Evolutionary conservation across 495 filamentous ascomycete species (phyloP), one percentile per base, ranked within the genome.

Genomic region (Clavariopsis aquatica): DNA sequence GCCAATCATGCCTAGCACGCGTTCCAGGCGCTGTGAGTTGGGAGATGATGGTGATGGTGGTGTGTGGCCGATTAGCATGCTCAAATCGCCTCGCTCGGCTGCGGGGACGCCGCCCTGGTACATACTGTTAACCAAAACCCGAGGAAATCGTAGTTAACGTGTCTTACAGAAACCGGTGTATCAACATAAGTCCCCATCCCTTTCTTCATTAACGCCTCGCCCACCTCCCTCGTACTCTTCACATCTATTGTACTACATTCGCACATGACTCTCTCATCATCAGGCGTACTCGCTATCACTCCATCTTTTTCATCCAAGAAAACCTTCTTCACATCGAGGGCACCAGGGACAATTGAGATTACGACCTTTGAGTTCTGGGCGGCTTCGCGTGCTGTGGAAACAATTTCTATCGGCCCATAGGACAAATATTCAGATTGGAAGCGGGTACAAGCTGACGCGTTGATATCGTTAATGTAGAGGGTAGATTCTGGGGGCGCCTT

Each of bases 1-100:
- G 13, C 75, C 75, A 56, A 78, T 73, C 52, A 65, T 57, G 24
- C 36, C 41, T 17, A 71, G 58, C n/a, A 60, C 49, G 22, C 24
- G 53, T 43, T 61, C 49, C 12, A 71, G 45, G 5, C 45, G 65
- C 12, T 46, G 36, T 9, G 60, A 55, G 20, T 34, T 55, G 6
- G 46, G 63, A 5, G 29, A 19, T 8, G 57, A 49, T 28, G 62
- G 36, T 24, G 46, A 13, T 2, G 68, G 55, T 0, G 65, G 13
- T 5, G 60, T 0, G 56, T 53, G 52, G 8, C 68, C 68, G 38
- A 71, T 60, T 19, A 71, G 27, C 57, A 71, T 63, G 29, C 59
- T 54, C 34, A 71, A 28, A 38, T 62, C 64, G 19, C 68, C 68
- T 12, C 51, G 54, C 41, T 65, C 52, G 13, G 68, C 68, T 15